A percentile compares a stretch with the other conserved stretches of the same genome.
These are phyloP conservation scores for Pseudevernia furfuracea DNA, from an alignment of 495 filamentous ascomycete species.

Conservation along the genomic window DNA sequence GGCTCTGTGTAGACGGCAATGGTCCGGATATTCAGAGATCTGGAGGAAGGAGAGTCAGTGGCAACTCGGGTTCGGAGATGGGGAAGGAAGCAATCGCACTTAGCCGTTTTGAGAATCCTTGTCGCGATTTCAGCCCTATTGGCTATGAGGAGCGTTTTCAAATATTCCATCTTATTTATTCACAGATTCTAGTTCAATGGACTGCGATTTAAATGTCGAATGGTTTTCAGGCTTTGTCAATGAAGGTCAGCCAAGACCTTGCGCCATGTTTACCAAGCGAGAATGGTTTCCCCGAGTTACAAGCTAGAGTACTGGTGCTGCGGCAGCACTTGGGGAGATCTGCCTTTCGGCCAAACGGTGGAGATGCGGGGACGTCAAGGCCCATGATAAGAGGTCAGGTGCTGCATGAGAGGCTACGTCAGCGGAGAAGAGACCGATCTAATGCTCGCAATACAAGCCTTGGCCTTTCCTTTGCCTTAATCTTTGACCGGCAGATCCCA, in stretches of 20 bases:
- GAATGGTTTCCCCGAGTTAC: neutral
- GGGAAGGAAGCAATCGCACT: conserved; percentile 19
- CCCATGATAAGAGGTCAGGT: too few species aligned
- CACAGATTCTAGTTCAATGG: too few species aligned
- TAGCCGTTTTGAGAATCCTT: conserved; percentile 38
- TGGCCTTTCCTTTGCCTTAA: neutral
- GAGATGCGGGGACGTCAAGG: conserved; percentile 24
- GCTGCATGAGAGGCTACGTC: conserved; percentile 1
- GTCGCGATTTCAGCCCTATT: conserved; percentile 57
- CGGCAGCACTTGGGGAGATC: neutral
- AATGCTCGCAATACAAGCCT: neutral
- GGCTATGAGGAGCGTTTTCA: conserved; percentile 37
- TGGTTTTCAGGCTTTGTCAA: neutral
- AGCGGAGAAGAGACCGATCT: neutral
- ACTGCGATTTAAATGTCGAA: too few species aligned
- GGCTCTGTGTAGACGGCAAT: conserved; percentile 49
- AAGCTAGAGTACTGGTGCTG: neutral
- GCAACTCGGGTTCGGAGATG: neutral
- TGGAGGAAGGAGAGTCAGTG: conserved; percentile 19
- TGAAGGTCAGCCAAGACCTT: neutral
- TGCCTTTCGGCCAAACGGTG: neutral
- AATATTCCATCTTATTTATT: conserved; percentile 29
- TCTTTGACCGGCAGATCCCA: neutral
- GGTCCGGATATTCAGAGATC: conserved; percentile 38
- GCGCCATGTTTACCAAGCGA: neutral